Percentiles rank a stretch among this genome's conserved stretches.
These are phyloP conservation scores for Porogramme epimiltina DNA, from an alignment of 1,284 basidiomycete species.

Conservation along the genomic window DNA sequence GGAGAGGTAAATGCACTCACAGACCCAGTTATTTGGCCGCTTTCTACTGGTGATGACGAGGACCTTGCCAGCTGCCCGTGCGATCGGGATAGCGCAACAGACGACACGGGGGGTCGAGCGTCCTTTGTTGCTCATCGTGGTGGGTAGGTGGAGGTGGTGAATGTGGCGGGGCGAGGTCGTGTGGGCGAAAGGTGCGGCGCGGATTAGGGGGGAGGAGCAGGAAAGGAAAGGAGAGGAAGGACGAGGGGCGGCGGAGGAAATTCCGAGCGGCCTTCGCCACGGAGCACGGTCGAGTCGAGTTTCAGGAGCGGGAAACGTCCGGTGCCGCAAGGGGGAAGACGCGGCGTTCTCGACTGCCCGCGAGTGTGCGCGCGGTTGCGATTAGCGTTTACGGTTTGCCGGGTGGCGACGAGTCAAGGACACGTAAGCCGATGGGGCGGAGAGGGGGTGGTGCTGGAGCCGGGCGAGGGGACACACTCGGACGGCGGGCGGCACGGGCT, in stretches of 20 bases:
- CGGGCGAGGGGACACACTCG: background rate
- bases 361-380: constrained; percentile 5
- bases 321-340: no score
- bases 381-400: constrained; percentile 8
- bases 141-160: constrained; percentile 6
- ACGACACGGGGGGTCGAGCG: constrained; percentile 77
- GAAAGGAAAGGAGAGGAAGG: background rate
- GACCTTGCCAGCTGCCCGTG: constrained; percentile 68
- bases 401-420: constrained; percentile 4
- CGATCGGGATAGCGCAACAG: constrained; percentile 83
- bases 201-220: constrained; percentile 14
- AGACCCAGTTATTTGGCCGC: constrained; percentile 77
- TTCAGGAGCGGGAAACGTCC: background rate
- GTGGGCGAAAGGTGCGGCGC: constrained; percentile 16
- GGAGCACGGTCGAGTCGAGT: constrained; percentile 2
- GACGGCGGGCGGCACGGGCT: constrained; percentile 2
- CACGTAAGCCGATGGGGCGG: constrained; percentile 21
- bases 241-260: background rate
- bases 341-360: background rate
- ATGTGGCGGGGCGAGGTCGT: constrained; percentile 19
- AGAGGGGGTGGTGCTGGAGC: background rate
- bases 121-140: constrained; percentile 73
- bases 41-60: constrained; percentile 82
- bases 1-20: constrained; percentile 53
- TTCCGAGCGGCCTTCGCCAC: background rate